Percentiles rank a stretch among this genome's conserved stretches.
Evolutionary conservation across 176 grass and related monocot species (phyloP).

Genomic region (Hyparrhenia diplandra): DNA sequence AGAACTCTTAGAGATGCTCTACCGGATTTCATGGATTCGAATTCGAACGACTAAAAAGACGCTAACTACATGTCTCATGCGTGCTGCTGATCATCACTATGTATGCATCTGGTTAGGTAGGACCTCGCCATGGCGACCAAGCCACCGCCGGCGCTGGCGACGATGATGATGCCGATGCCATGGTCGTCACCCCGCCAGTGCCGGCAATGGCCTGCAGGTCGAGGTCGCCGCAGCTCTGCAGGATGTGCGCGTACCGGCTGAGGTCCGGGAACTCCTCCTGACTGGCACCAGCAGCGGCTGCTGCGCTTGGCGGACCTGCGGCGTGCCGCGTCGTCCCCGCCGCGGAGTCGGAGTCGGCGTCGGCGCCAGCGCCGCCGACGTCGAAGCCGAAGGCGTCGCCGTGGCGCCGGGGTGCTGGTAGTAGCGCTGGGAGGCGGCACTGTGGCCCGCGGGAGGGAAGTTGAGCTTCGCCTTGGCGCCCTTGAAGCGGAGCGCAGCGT

Average conservation of each 20-base stretch:
- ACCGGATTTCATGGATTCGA: background rate
- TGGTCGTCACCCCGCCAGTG: background rate
- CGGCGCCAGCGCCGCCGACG: background rate
- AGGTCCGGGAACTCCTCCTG: constrained; percentile 34
- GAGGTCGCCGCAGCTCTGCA: constrained; percentile 34
- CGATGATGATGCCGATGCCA: background rate
- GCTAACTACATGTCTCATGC: background rate
- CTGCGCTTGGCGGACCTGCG: background rate
- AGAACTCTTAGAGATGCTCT: no score
- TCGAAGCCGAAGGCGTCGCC: background rate
- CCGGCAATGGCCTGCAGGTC: background rate
- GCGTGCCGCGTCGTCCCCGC: background rate
- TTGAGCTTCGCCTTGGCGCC: constrained; percentile 68
- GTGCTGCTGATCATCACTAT: background rate
- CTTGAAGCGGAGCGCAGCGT: constrained; percentile 45
- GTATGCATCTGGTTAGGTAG: background rate
- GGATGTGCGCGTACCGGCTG: constrained; percentile 39
- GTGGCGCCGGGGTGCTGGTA: background rate
- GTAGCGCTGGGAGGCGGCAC: background rate
- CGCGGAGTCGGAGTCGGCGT: no score
- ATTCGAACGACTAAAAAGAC: background rate
- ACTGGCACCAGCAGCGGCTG: background rate
- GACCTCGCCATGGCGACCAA: background rate
- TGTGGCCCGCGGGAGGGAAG: constrained; percentile 8
- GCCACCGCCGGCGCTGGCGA: background rate